Conservation (phyloP, 164 flowering plant species). For the Macadamia integrifolia region DNA sequence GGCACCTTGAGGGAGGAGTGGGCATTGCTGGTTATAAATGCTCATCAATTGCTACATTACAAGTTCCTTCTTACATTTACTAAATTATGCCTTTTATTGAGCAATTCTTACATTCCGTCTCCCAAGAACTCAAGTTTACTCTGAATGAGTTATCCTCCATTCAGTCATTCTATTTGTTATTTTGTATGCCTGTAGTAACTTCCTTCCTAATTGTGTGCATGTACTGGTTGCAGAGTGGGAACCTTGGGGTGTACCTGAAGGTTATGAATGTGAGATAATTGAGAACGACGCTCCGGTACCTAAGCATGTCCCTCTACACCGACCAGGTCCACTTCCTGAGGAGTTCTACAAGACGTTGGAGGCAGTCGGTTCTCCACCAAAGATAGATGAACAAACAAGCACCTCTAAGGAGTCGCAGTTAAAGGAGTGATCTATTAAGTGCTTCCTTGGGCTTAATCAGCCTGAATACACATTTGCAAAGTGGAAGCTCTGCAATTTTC, state of each 20-base stretch:
- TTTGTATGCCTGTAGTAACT: no score
- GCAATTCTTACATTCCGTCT: no score
- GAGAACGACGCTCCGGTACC: constrained; percentile 93
- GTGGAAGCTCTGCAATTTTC: background rate
- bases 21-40: no score
- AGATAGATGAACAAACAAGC: constrained; percentile 26
- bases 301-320: constrained; percentile 79
- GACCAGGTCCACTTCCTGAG: constrained; percentile 82
- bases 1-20: no score
- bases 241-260: constrained; percentile 95
- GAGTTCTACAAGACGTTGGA: constrained; percentile 84
- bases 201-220: no score
- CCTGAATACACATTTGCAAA: background rate
- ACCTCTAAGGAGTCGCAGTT: constrained; percentile 31
- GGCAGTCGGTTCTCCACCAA: constrained; percentile 28
- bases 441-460: constrained; percentile 1
- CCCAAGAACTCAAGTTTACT: no score
- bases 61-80: no score
- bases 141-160: no score
- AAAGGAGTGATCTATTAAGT: constrained; percentile 7
- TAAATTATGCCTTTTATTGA: no score
- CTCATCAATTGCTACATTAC: no score
- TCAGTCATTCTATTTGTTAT: no score
- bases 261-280: constrained; percentile 70
- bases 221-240: constrained; percentile 70